Evolutionary conservation across 148 eudicot species (phyloP).

Genomic region (Chenopodium suecicum): DNA sequence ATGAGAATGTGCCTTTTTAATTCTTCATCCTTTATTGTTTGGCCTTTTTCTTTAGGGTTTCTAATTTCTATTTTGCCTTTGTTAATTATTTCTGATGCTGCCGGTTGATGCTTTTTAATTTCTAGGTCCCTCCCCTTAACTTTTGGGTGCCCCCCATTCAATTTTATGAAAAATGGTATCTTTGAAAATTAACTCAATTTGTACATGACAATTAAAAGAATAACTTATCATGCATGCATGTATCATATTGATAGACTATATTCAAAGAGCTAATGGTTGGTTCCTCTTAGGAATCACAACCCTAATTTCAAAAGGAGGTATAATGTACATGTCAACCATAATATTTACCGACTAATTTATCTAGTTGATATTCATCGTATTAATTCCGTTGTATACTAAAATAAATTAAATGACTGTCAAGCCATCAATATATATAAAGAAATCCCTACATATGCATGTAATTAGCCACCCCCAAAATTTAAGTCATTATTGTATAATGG

Average conservation of each 20-base stretch:
- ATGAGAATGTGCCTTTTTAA: neutral
- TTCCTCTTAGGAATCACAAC: neutral
- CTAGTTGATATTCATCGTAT: too few relatives aligned
- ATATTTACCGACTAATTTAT: too few relatives aligned
- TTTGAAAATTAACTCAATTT: neutral
- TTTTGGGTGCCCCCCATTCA: neutral
- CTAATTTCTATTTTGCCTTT: neutral
- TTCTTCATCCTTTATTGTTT: neutral
- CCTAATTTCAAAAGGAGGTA: too few relatives aligned
- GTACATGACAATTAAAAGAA: neutral
- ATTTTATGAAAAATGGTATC: neutral
- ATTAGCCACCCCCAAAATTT: too few relatives aligned
- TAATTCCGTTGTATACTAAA: too few relatives aligned
- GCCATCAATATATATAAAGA: too few relatives aligned
- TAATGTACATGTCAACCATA: too few relatives aligned
- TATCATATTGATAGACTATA: neutral
- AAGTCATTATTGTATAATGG: too few relatives aligned
- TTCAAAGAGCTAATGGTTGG: neutral
- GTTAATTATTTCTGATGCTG: slow-evolving; percentile 8
- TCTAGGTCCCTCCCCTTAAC: neutral
- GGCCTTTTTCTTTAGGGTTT: neutral
- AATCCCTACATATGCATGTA: too few relatives aligned
- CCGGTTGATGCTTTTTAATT: slow-evolving; percentile 4
- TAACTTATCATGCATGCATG: neutral
- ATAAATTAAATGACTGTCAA: too few relatives aligned